Evolutionary conservation across 2,329 filamentous ascomycete genomes (phyloP), one percentile per base, ranked within the genome.

Genomic region (Gaeumannomyces sp.): DNA sequence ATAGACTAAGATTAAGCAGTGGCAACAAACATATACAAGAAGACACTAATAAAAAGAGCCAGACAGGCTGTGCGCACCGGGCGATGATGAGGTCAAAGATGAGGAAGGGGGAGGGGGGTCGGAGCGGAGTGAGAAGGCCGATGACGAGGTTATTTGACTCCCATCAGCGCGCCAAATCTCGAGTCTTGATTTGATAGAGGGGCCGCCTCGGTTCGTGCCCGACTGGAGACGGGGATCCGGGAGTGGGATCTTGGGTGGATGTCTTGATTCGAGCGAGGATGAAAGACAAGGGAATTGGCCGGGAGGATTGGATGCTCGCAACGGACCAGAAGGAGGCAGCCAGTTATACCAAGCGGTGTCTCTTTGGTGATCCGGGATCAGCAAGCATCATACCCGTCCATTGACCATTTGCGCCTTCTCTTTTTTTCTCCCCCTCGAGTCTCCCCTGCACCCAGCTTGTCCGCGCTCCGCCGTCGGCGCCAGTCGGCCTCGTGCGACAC

Each of bases 301-400:
- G n/a, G 45, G 35, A 35, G 27, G 56, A 33, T 14, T 16, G 35
- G n/a, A 58, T 14, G 56, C 59, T 8, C n/a, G 45, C 28, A n/a
- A 11, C 60, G 64, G 65, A 65, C 58, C 61, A 63, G 61, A 62
- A 35, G 61, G 53, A n/a, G 59, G 28, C 64, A 64, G 53, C 63
- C 67, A 65, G 66, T 66, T 68, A 68, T 68, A 68, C 65, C 62
- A 62, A 50, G 50, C 29, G 22, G 19, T 33, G 25, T n/a, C 14
- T n/a, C n/a, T 14, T 53, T 53, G 45, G 60, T 62, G 60, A 62
- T 62, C 38, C 60, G 60, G 33, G 29, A n/a, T 28, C 38, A 56
- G 27, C 19, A 57, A 57, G 11, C 29, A 29, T 28, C 33, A 25
- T 19, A 8, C 38, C 38, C 27, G 14, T 50, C 28, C 22, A 22